Conservation (phyloP, 75 land plant species). For the Picea glauca region DNA sequence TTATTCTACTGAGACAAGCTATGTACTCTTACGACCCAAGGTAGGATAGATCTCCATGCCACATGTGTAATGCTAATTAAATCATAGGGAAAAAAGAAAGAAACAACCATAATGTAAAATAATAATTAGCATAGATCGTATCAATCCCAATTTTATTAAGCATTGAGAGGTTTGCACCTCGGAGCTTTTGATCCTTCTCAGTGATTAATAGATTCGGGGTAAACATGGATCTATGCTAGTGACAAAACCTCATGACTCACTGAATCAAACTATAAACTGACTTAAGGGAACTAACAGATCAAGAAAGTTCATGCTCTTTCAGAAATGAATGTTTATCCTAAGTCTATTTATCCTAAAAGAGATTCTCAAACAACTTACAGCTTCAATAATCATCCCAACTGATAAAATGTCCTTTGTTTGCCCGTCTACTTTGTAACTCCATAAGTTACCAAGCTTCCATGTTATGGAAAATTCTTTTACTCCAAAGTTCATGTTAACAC, state of each 20-base stretch:
- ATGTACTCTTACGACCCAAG: too few relatives aligned
- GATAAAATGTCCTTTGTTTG: slow-evolving; percentile 26
- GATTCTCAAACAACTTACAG: slow-evolving; percentile 18
- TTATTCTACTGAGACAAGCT: too few relatives aligned
- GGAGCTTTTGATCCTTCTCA: too few relatives aligned
- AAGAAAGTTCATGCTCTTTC: not conserved
- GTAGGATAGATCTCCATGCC: too few relatives aligned
- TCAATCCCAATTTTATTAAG: too few relatives aligned
- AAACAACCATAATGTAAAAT: too few relatives aligned
- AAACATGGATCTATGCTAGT: too few relatives aligned
- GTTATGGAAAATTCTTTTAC: slow-evolving; percentile 22
- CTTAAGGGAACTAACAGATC: not conserved
- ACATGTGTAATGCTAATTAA: too few relatives aligned
- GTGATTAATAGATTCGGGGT: too few relatives aligned
- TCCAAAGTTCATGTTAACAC: slow-evolving; percentile 23
- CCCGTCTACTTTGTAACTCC: slow-evolving; percentile 30
- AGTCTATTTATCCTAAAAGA: not conserved
- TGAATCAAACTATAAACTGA: not conserved
- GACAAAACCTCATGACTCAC: not conserved
- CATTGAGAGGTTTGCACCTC: too few relatives aligned
- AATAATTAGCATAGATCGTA: too few relatives aligned
- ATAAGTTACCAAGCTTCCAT: slow-evolving; percentile 28
- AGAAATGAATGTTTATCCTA: not conserved
- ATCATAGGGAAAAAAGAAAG: too few relatives aligned
- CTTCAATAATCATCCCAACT: slow-evolving; percentile 24